Base-by-base conservation (phyloP, 352 stramenopile genomes). In the Phytophthora aleatoria region DNA sequence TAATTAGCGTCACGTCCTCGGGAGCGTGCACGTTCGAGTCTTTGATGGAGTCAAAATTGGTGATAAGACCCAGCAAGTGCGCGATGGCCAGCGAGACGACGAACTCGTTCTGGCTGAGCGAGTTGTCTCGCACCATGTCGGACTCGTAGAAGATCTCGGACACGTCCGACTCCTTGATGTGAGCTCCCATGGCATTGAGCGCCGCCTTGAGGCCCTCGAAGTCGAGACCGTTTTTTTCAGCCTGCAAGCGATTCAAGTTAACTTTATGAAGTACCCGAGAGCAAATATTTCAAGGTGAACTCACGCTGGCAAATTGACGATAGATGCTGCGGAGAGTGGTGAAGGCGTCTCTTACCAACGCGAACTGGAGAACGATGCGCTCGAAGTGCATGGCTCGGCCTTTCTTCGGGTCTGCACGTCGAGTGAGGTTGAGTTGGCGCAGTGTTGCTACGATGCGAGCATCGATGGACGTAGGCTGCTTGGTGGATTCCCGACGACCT, bases 111-210 rank as follows among this genome's bases (percentile, higher is more conserved):
- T 91, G 83, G 49, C 82, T 94, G 45, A 96, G 56, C 27, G 77
- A 80, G 57, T 93, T 91, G 74, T 96, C 86, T 39, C 86, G 82
- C 61, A 92, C 85, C 76, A 96, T 90, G 73, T 96, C 87, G n/a
- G 86, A 91, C 69, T 95, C 87, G 64, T 94, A 91, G 61, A 95
- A 95, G 59, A 95, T 88, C 50, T 93, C 83, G 6, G 71, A 67
- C 72, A 93, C 76, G 43, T 90, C 84, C 3, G 73, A 66, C 53
- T 91, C 79, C 28, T 89, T 76, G 67, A 92, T 92, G 10, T 85
- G 68, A 15, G 83, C 81, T 0, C 85, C 85, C 10, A 94, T 61
- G 12, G 71, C 66, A 16, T 77, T 71, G 7, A 95, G 60, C 2
- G 74, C 81, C 6, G 71, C 69, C 52, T 88, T 91, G 39, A 94